Percentiles rank a stretch among this genome's conserved stretches.
Evolutionary conservation across 2,329 filamentous ascomycete genomes (phyloP).

Genomic region (Sporothrix inflata): DNA sequence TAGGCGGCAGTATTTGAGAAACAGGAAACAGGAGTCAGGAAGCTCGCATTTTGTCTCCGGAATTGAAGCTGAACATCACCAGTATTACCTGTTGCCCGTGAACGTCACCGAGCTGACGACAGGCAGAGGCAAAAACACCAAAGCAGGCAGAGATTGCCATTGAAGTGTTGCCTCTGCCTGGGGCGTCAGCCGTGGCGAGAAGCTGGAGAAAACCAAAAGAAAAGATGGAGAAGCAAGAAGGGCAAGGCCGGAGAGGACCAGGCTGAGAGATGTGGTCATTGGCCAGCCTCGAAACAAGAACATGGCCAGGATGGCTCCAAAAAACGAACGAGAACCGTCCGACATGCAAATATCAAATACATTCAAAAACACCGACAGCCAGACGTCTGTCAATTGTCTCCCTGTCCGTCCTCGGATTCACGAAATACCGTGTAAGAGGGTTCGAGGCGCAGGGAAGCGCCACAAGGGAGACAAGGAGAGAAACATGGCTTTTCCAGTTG

Average conservation of each 20-base stretch:
- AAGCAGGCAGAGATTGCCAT: not conserved
- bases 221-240: not conserved
- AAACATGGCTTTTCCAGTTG: not conserved
- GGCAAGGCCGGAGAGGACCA: not conserved
- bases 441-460: not conserved
- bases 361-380: not conserved
- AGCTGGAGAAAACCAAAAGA: not conserved
- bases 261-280: not conserved
- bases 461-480: not conserved
- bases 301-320: not conserved
- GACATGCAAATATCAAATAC: not conserved
- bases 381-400: not conserved
- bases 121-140: slow-evolving; percentile 1
- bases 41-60: not conserved
- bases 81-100: not conserved
- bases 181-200: not conserved
- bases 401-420: not conserved
- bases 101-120: slow-evolving; percentile 20
- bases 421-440: not conserved
- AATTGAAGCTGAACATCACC: not conserved
- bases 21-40: not conserved
- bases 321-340: not conserved
- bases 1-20: not conserved
- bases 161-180: not conserved
- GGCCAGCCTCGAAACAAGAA: not conserved